Evolutionary conservation across 352 stramenopile species (phyloP).

Genomic region (Phytophthora macrochlamydospora): DNA sequence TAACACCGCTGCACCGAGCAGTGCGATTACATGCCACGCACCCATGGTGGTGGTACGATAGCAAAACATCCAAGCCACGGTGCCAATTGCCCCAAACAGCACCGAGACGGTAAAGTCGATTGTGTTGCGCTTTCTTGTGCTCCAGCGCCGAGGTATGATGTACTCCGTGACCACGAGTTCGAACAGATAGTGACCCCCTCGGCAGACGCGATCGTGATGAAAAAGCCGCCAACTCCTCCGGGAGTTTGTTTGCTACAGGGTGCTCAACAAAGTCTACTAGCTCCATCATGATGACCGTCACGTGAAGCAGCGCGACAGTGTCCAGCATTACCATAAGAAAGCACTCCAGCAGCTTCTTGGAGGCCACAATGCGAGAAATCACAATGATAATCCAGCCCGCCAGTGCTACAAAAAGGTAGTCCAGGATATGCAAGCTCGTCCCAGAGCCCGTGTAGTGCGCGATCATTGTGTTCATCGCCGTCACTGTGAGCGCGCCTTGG

Average conservation of each 20-base stretch:
- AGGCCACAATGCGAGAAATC: constrained; percentile 64
- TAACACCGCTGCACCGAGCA: constrained; percentile 37
- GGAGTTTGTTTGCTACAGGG: constrained; percentile 35
- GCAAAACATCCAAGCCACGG: constrained; percentile 29
- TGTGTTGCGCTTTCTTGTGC: not conserved
- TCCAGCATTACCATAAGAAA: constrained; percentile 60
- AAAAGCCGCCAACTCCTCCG: constrained; percentile 55
- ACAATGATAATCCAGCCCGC: constrained; percentile 52
- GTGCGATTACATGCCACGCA: constrained; percentile 41
- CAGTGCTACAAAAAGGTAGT: constrained; percentile 66
- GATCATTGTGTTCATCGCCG: constrained; percentile 66
- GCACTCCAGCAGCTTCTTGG: constrained; percentile 58
- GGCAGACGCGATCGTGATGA: constrained; percentile 43
- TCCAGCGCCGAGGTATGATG: constrained; percentile 16
- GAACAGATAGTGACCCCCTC: constrained; percentile 40
- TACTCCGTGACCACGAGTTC: constrained; percentile 10
- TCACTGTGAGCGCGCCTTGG: constrained; percentile 54
- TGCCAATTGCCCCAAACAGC: constrained; percentile 14
- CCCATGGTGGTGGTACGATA: constrained; percentile 18
- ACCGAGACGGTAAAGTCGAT: constrained; percentile 32
- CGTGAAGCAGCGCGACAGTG: constrained; percentile 54
- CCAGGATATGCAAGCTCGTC: constrained; percentile 50
- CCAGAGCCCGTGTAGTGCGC: constrained; percentile 45
- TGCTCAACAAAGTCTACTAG: constrained; percentile 60
- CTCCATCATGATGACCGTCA: constrained; percentile 72